Evolutionary conservation across 2,329 filamentous ascomycete genomes (phyloP).

Genomic region (Tympanopsis confertula): DNA sequence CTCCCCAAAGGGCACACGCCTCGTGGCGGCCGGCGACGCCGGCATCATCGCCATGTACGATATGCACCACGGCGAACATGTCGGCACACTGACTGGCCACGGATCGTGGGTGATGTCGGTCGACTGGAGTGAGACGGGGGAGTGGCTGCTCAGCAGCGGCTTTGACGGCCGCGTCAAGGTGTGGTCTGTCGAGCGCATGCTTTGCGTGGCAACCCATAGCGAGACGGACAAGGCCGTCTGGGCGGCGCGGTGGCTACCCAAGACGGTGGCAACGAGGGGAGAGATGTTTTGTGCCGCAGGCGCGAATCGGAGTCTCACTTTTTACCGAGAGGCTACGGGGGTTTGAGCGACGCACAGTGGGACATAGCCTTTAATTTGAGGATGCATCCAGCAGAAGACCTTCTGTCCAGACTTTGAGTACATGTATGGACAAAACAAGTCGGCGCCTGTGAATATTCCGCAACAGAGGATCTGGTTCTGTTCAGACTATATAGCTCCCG

Average conservation of each 20-base stretch:
- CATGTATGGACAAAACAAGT: no score
- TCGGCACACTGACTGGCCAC: constrained; percentile 61
- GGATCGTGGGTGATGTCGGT: constrained; percentile 80
- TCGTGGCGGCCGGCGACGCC: no score
- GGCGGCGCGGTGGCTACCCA: constrained; percentile 75
- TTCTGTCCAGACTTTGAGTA: no score
- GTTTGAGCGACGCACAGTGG: constrained; percentile 23
- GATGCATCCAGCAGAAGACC: no score
- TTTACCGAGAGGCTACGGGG: constrained; percentile 77
- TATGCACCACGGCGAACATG: no score
- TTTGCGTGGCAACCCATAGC: constrained; percentile 85
- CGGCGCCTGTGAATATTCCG: no score
- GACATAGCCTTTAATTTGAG: no score
- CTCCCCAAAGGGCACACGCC: no score
- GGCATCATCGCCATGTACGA: no score
- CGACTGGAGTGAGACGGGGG: constrained; percentile 87
- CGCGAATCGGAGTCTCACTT: constrained; percentile 62
- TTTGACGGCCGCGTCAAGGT: constrained; percentile 94
- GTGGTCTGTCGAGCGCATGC: constrained; percentile 76
- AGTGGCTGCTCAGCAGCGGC: constrained; percentile 76
- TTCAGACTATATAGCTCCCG: no score
- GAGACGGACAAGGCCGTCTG: constrained; percentile 80
- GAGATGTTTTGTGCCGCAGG: constrained; percentile 72
- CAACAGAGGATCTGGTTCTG: no score
- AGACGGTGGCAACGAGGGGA: constrained; percentile 43